These are phyloP conservation scores for Torulaspora maleeae DNA, from an alignment of 805 yeast species.

Conservation along the genomic window DNA sequence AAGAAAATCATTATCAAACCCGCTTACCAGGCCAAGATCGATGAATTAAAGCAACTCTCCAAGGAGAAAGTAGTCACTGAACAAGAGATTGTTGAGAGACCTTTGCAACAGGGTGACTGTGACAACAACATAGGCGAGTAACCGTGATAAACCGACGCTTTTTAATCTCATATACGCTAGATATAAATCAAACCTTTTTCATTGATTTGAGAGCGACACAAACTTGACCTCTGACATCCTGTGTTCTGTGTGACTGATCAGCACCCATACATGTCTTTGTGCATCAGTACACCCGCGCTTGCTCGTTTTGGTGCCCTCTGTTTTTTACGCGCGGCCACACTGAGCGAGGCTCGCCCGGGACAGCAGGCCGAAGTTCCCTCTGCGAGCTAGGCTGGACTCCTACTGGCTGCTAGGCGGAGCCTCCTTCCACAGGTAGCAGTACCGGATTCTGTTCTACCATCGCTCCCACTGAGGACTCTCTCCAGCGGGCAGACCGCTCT, in stretches of 20 bases:
- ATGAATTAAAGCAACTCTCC: constrained; percentile 42
- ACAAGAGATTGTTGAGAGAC: neutral
- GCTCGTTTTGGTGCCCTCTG: no score
- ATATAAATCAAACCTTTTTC: neutral
- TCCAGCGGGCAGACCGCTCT: neutral
- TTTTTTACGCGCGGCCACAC: no score
- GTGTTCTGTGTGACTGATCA: neutral
- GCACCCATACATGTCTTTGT: neutral
- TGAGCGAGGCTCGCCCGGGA: constrained; percentile 4
- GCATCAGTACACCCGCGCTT: neutral
- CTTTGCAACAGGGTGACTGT: neutral
- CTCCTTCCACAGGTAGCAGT: neutral
- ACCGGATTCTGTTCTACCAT: constrained; percentile 4
- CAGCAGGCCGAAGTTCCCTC: neutral
- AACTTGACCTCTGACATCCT: neutral
- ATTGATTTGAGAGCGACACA: constrained; percentile 2
- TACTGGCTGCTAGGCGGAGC: neutral
- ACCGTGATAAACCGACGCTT: neutral
- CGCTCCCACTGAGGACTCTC: neutral
- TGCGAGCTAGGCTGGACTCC: neutral
- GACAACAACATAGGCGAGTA: neutral
- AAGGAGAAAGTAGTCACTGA: constrained; percentile 14
- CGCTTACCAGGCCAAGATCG: constrained; percentile 42
- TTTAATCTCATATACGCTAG: neutral
- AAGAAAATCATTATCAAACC: constrained; percentile 37